A percentile compares a stretch with the other conserved stretches of the same genome.
Evolutionary conservation across 2,329 filamentous ascomycete genomes (phyloP).

Genomic region (Orbilia oligospora): DNA sequence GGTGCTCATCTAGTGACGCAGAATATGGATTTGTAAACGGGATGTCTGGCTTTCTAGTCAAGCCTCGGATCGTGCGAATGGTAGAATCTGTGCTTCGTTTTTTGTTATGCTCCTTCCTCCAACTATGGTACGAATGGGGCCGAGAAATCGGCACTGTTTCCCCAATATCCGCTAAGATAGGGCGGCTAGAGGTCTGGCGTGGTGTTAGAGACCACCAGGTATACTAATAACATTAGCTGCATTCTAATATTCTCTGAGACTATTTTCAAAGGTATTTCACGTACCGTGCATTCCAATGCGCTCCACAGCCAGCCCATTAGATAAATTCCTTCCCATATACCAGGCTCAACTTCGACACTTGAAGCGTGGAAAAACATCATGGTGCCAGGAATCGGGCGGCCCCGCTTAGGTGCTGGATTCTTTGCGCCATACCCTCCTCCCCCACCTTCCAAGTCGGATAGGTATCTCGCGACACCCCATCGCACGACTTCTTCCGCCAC

Average conservation of each 20-base stretch:
- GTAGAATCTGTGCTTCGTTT: slow-evolving; percentile 54
- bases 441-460: slow-evolving; percentile 42
- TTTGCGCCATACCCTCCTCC: slow-evolving; percentile 56
- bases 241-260: too few relatives aligned
- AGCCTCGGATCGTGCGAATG: slow-evolving; percentile 47
- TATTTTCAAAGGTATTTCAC: not conserved
- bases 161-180: not conserved
- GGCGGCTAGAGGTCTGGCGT: not conserved
- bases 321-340: slow-evolving; percentile 58
- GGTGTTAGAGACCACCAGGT: slow-evolving; percentile 48
- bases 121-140: slow-evolving; percentile 55
- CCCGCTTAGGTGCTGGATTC: slow-evolving; percentile 35
- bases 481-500: slow-evolving; percentile 49
- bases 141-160: slow-evolving; percentile 8
- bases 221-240: slow-evolving; percentile 19
- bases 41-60: slow-evolving; percentile 38
- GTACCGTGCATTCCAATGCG: slow-evolving; percentile 46
- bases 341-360: slow-evolving; percentile 54
- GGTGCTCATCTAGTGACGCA: slow-evolving; percentile 18
- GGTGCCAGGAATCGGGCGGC: not conserved
- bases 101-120: slow-evolving; percentile 58
- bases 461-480: slow-evolving; percentile 40
- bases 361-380: slow-evolving; percentile 14
- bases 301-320: slow-evolving; percentile 58
- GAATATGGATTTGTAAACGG: slow-evolving; percentile 25